Conservation (phyloP, 441 rosid genomes). For the Populus hybrid region DNA sequence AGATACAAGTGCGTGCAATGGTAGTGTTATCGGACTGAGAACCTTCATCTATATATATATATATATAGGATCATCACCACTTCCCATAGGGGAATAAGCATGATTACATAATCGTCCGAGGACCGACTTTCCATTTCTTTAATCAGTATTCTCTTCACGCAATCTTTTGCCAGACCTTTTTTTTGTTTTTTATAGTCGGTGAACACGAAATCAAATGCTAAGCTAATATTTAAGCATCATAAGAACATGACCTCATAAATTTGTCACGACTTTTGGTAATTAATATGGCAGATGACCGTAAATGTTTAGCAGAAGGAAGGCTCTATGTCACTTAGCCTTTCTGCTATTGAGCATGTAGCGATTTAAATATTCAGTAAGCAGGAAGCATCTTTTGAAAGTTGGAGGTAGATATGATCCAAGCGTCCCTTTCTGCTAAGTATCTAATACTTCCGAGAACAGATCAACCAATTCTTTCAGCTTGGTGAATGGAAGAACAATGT, state of each 20-base stretch:
- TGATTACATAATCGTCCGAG: constrained; percentile 17
- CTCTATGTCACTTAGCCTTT: not conserved
- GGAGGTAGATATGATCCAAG: constrained; percentile 21
- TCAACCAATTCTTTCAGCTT: not conserved
- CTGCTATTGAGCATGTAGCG: not conserved
- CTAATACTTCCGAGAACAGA: constrained; percentile 13
- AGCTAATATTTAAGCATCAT: not conserved
- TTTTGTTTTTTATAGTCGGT: not conserved
- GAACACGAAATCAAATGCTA: constrained; percentile 9
- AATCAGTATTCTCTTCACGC: not conserved
- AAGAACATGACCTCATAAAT: constrained; percentile 2
- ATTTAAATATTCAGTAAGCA: not conserved
- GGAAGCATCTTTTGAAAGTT: constrained; percentile 15
- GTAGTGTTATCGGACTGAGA: not conserved
- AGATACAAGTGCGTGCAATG: too few relatives aligned
- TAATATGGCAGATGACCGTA: not conserved
- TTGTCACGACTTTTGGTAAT: constrained; percentile 7
- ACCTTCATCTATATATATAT: not conserved
- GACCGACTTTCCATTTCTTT: constrained; percentile 6
- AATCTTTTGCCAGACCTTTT: not conserved
- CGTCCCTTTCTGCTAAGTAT: constrained; percentile 25
- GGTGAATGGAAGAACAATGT: constrained; percentile 26
- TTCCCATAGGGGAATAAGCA: constrained; percentile 17
- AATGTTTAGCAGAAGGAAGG: not conserved
- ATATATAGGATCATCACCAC: constrained; percentile 9